Evolutionary conservation across 2,329 filamentous ascomycete species (phyloP).

Genomic region (Amesomyces nigricolor): DNA sequence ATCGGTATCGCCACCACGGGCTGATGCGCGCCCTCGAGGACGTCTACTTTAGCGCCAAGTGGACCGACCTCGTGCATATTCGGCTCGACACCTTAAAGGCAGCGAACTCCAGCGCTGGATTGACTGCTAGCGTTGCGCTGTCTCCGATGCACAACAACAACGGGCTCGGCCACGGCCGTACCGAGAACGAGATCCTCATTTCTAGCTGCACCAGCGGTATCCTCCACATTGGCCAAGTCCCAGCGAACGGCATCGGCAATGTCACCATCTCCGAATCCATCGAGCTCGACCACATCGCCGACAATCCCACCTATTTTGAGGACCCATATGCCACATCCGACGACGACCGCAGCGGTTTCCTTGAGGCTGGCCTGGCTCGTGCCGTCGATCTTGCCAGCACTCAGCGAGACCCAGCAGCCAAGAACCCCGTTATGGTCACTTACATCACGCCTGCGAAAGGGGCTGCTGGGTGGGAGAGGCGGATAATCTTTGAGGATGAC

Average conservation of each 20-base stretch:
- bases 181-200: slow-evolving; percentile 38
- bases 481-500: slow-evolving; percentile 54
- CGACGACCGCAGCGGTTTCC: slow-evolving; percentile 48
- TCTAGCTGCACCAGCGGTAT: slow-evolving; percentile 40
- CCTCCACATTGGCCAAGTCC: slow-evolving; percentile 39
- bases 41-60: slow-evolving; percentile 36
- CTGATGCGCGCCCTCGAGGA: slow-evolving; percentile 44
- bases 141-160: slow-evolving; percentile 48
- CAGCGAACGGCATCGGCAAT: slow-evolving; percentile 21
- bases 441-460: slow-evolving; percentile 26
- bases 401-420: slow-evolving; percentile 32
- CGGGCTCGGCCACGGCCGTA: slow-evolving; percentile 47
- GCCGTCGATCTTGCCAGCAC: slow-evolving; percentile 34
- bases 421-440: slow-evolving; percentile 45
- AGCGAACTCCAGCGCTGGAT: slow-evolving; percentile 29
- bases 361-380: slow-evolving; percentile 44
- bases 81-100: slow-evolving; percentile 29
- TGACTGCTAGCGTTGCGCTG: slow-evolving; percentile 41
- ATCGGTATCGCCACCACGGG: slow-evolving; percentile 45
- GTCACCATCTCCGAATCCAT: slow-evolving; percentile 41
- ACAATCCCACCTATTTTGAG: slow-evolving; percentile 54
- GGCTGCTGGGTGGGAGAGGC: slow-evolving; percentile 36
- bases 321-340: slow-evolving; percentile 43
- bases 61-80: slow-evolving; percentile 46
- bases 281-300: slow-evolving; percentile 40